Evolutionary conservation across 495 filamentous ascomycete species (phyloP).

Genomic region (Daldinia decipiens): DNA sequence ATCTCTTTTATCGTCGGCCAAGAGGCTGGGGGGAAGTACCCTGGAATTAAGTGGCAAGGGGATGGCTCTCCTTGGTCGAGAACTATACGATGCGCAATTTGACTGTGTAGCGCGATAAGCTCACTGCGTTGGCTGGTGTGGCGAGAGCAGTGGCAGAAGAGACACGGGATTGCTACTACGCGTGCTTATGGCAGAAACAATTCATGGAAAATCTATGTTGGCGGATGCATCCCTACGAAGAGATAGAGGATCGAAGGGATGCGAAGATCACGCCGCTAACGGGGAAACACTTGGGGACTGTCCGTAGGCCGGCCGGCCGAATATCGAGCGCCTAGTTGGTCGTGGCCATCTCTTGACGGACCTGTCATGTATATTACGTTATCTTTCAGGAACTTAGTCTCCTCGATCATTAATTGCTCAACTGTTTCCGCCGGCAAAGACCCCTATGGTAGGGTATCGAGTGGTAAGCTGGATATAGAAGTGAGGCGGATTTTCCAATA

Average conservation of each 20-base stretch:
- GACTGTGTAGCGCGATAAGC: slow-evolving; percentile 19
- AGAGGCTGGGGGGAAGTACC: slow-evolving; percentile 11
- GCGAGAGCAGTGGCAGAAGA: slow-evolving; percentile 63
- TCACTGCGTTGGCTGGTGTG: slow-evolving; percentile 34
- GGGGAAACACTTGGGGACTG: slow-evolving; percentile 9
- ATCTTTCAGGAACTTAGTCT: slow-evolving; percentile 21
- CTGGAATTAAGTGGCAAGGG: slow-evolving; percentile 19
- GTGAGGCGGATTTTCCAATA: slow-evolving; percentile 15
- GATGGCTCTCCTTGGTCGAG: slow-evolving; percentile 26
- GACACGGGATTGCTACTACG: slow-evolving; percentile 21
- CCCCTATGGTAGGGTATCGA: slow-evolving; percentile 20
- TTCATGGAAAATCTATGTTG: slow-evolving; percentile 33
- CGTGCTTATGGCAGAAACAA: slow-evolving; percentile 28
- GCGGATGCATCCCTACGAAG: slow-evolving; percentile 21
- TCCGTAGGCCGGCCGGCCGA: slow-evolving; percentile 4
- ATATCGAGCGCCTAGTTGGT: slow-evolving; percentile 29
- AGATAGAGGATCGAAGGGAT: slow-evolving; percentile 22
- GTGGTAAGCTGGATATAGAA: slow-evolving; percentile 29
- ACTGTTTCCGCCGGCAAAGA: slow-evolving; percentile 18
- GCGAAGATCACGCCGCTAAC: slow-evolving; percentile 21
- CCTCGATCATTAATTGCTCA: slow-evolving; percentile 13
- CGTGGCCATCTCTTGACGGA: slow-evolving; percentile 30
- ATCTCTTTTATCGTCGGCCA: slow-evolving; percentile 32
- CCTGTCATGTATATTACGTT: slow-evolving; percentile 26
- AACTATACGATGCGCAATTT: slow-evolving; percentile 31